Base-by-base conservation (phyloP, 805 yeast species). In the Suhomyces vadensis region DNA sequence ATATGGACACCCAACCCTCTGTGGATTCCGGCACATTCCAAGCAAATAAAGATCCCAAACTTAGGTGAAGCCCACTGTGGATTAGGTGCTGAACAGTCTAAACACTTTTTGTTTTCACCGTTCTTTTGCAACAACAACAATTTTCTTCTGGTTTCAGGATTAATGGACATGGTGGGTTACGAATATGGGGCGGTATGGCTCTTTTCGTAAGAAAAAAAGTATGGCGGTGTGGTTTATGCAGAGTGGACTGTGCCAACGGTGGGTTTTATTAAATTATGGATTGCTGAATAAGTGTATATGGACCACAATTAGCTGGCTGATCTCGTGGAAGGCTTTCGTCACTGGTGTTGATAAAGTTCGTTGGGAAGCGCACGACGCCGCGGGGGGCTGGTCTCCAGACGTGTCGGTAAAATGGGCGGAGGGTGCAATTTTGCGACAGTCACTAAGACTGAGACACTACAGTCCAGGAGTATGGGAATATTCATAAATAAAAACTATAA, bases 41-140 rank as follows among this genome's bases (percentile, higher is more conserved):
- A 77, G 67, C 99, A 94, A 60, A 94, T 92, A 67, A 91, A 94
- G 48, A 94, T 87, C 48, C 99, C 99, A 68, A 92, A 90, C 66
- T 94, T 94, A 27, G 98, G 98, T 10, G 97, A 89, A 1, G 98
- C 97, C 99, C 99, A 94, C 65, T 94, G 99, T 7, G 99, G 99
- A 63, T 91, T 92, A 47, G 96, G 96, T 1, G 97, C 95, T 29
- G 73, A 76, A 67, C 99, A 94, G 64, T 94, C 99, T 64, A 89
- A 85, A 67, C 99, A 94, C 64, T 81, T 83, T 70, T 85, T 89
- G 73, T 90, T 89, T 10, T 74, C 84, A 21, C 92, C 95, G 37
- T 74, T 73, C 61, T 89, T 89, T 60, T 92, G 98, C 48, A 92
- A 69, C 35, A 82, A 82, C 53, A 71, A 60, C 31, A 87, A 74